Evolutionary conservation across 164 flowering plant species (phyloP).

Genomic region (Vitis rotundifolia): DNA sequence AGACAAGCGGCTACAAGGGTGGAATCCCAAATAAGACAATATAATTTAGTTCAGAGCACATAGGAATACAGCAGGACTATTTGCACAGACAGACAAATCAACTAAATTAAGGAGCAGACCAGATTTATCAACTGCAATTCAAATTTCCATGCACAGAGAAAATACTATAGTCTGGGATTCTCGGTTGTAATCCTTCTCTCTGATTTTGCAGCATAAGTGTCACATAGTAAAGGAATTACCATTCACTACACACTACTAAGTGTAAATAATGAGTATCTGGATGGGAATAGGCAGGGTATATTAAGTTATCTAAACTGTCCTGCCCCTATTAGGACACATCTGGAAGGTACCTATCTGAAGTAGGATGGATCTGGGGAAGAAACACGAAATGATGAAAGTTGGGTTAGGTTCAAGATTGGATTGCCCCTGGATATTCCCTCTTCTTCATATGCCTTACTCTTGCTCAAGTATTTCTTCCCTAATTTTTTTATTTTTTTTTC

Average conservation of each 20-base stretch:
- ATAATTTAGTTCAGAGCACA: not conserved
- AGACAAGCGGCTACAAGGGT: not conserved
- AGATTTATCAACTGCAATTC: not conserved
- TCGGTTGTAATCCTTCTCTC: not conserved
- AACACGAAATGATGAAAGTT: no score
- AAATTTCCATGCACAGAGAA: not conserved
- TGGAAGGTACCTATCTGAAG: no score
- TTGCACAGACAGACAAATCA: slow-evolving; percentile 1
- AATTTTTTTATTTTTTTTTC: no score
- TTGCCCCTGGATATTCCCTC: no score
- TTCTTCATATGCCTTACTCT: no score
- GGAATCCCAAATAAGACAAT: slow-evolving; percentile 6
- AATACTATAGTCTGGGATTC: not conserved
- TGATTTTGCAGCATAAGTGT: not conserved
- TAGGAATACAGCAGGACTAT: not conserved
- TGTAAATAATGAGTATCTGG: no score
- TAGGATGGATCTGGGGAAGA: no score
- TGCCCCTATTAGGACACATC: no score
- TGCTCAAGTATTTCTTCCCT: no score
- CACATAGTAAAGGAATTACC: not conserved
- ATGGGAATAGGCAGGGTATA: no score
- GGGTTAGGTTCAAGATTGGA: no score
- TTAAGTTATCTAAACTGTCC: no score
- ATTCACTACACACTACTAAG: not conserved
- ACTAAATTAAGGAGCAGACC: not conserved